Base-by-base conservation (phyloP, 106 monocot species). In the Dendrobium huoshanense region DNA sequence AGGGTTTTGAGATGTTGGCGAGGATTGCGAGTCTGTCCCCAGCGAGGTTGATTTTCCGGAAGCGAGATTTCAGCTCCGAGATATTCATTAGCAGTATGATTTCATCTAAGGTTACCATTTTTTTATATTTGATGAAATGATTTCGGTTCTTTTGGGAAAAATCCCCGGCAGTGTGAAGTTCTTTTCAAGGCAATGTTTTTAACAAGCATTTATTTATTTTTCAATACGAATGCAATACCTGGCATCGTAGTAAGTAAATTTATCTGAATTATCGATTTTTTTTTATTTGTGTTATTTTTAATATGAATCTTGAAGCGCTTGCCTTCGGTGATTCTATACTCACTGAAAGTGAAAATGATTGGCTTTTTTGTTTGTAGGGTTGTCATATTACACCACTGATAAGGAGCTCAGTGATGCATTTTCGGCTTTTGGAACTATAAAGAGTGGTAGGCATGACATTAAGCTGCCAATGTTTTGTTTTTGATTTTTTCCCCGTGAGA, bases 381-480 rank as follows among this genome's bases (percentile, higher is more conserved):
- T 87, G n/a, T 87, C 87, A 24, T 58, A 44, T 79, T 87, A 87
- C 77, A 87, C 77, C 17, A 87, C 84, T 9, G 81, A 78, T 29
- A 78, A 81, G 13, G 81, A 87, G 44, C 75, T 87, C 45, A 16
- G 9, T 48, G 41, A 84, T 8, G 54, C 29, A 5, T 84, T 87
- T 65, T 82, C 68, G 25, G 64, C 6, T 27, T 87, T 84, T 75
- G 84, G 84, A 44, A 75, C 27, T 9, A 29, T 84, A 20, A 65
- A 79, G 43, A 84, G 84, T 68, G 87, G 87, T 87, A 84, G 2
- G 43, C 9, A 4, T 77, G n/a, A n/a, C 25, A 6, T 51, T 31
- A 15, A 33, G 5, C 27, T 49, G 27, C 9, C 11, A 17, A 4
- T 44, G 27, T 44, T 49, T 51, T 0, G 29, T 22, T 56, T 67